Evolutionary conservation across 164 flowering plant genomes (phyloP), one percentile per base, ranked within the genome.

Genomic region (Piper betle): DNA sequence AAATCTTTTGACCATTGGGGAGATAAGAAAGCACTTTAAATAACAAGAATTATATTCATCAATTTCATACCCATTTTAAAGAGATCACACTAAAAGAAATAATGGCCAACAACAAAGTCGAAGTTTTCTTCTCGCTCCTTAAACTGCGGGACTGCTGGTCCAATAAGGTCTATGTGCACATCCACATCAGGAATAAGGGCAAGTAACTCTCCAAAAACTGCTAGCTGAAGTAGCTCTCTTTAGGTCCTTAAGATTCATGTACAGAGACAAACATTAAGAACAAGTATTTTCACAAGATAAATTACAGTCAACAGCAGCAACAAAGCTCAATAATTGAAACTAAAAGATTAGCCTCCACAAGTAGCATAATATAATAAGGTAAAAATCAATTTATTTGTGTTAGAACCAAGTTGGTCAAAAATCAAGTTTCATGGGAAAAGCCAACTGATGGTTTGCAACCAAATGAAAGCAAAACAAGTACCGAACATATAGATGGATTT

Each of bases 151-250:
- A 94, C 69, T 61, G 79, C 82, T 70, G 99, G 97, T 61, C 99
- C 99, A 72, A 94, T 64, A 61, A 94, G 66, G 41, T 86, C 89
- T 33, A 94, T 74, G 60, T 75, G 79, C 67, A 91, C 64, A 48
- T 76, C 66, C 46, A 78, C 66, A 48, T 79, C 78, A 69, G 95
- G 92, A 67, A 91, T 79, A 59, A 94, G 91, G 37, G 95, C 82
- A 71, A 38, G 78, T 75, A 94, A 69, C 73, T 94, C 99, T 16
- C 78, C 80, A 68, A 94, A 87, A 57, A 73, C 81, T 66, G 81
- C 65, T 64, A 91, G 80, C 72, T 94, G 97, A 58, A 60, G 65
- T 71, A 93, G 89, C 80, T 94, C 99, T 62, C 74, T 84, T 46
- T 88, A 53, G 99, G 97, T 54, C 97, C 97, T 93, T 71, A 33